Evolutionary conservation across 1,284 basidiomycete species (phyloP), one percentile per base, ranked within the genome.

Genomic region (Hemileia vastatrix): DNA sequence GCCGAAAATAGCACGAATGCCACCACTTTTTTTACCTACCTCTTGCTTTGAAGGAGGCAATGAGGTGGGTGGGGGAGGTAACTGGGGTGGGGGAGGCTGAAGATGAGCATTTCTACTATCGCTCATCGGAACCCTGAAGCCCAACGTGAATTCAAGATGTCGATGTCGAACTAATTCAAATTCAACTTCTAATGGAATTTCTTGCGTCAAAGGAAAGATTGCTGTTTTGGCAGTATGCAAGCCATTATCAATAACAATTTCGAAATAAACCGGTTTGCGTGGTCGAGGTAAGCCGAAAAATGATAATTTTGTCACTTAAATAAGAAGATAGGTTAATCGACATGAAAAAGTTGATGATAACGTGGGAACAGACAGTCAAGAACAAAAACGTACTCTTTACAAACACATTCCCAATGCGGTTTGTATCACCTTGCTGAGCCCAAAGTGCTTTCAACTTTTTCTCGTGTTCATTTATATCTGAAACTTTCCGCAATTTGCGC

Each of bases 401-500:
- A 47, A 62, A 62, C 31, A 62, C 60, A 24, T 53, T 51, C 0
- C 60, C 60, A 31, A 62, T 62, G 45, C 50, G 54, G 33, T 40
- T 62, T 6, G 33, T 19, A 24, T 62, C 55, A 15, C 47, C 60
- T 31, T 62, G 54, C 44, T 54, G 53, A 40, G 60, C 53, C 60
- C 60, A 62, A 27, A 62, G 55, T 4, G 52, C 53, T 54, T 62
- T 62, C 31, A 62, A 40, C 32, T 62, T 52, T 49, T 53, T 53
- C 44, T 53, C 60, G 33, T 62, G 60, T 50, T 62, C 50, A 40
- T 62, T 62, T 19, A 62, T 62, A 55, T 62, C 60, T 8, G 60
- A 62, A 3, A 62, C 60, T 47, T 62, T 62, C 18, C 60, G 18
- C 27, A 62, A 33, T 36, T 62, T 62, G 21, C 60, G 52, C 60